Base-by-base conservation (phyloP, 345 rosid genomes). In the Cardamine chenopodiifolia region DNA sequence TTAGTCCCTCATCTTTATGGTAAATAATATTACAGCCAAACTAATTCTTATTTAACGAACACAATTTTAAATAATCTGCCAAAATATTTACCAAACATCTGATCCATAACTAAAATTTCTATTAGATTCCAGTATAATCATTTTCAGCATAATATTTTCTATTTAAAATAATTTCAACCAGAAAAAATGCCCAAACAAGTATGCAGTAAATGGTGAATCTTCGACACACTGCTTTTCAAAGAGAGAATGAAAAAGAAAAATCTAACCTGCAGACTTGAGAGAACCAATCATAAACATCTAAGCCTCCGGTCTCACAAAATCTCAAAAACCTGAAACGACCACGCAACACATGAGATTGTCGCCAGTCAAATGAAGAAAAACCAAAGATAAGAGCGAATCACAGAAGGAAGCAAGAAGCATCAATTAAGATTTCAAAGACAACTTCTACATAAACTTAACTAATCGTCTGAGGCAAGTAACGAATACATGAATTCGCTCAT, bases 191-290 rank as follows among this genome's bases (percentile, higher is more conserved):
- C 19, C 39, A 39, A 26, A 17, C 13, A 12, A 54, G 50, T 39
- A 54, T 26, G 17, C 26, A 68, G 39, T 55, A 11, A 26, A 55
- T 25, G 42, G 29, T 54, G 50, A 54, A 39, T 39, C 62, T 39
- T 39, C 19, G 28, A 25, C 39, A 39, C 62, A 37, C 2, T 25
- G 53, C 40, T 42, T 42, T 42, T 26, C 39, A 25, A 17, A 10
- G 17, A 39, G 35, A 17, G 6, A 8, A 13, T 25, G 40, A 47
- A 29, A 45, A 57, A 45, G 47, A 32, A 45, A 44, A 58, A 29
- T 34, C 54, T 69, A 69, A 69, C 73, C 63, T 69, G 66, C 7
- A 32, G 47, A 45, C 66, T 45, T 70, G 47, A 29, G 56, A 18
- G 61, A 68, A 37, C 48, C 50, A 54, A 54, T 54, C 62, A 55